Conservation (phyloP, 2,329 filamentous ascomycete genomes). For the Lasiodiplodia citricola region DNA sequence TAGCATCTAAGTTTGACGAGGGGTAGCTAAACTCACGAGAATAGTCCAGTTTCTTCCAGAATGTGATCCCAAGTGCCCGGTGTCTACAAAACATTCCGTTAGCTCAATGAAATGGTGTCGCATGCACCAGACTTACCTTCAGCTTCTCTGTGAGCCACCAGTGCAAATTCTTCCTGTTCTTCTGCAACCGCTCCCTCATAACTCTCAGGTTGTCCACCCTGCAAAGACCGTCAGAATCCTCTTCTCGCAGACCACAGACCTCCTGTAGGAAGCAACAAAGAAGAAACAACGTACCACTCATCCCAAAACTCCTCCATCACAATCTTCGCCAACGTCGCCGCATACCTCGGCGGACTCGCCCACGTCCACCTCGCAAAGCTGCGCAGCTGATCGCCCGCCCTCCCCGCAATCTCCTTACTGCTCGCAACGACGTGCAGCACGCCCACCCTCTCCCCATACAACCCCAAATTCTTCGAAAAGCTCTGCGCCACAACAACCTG, state of each 20-base stretch:
- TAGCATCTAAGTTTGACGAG: not conserved
- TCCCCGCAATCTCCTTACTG: conserved; percentile 28
- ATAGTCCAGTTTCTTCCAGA: conserved; percentile 32
- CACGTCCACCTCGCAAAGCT: conserved; percentile 38
- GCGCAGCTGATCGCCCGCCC: conserved; percentile 37
- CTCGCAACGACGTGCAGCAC: conserved; percentile 37
- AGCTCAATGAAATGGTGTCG: not conserved
- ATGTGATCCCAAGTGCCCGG: conserved; percentile 33
- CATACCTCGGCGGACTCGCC: conserved; percentile 38
- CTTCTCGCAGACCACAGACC: too few species aligned
- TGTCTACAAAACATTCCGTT: conserved; percentile 25
- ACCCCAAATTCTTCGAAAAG: conserved; percentile 48
- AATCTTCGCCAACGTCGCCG: conserved; percentile 34
- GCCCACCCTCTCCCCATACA: conserved; percentile 46
- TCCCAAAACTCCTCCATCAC: conserved; percentile 30
- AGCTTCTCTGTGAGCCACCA: conserved; percentile 28
- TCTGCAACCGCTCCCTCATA: conserved; percentile 30
- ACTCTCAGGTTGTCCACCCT: conserved; percentile 28
- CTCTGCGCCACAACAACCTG: conserved; percentile 45
- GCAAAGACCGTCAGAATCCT: not conserved
- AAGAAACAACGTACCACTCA: conserved; percentile 26
- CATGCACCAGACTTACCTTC: conserved; percentile 26
- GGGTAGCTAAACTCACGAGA: conserved; percentile 29
- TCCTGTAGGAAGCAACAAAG: too few species aligned
- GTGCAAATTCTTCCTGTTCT: conserved; percentile 28